Evolutionary conservation across 176 grass and related monocot genomes (phyloP), one percentile per base, ranked within the genome.

Genomic region (Ananas comosus): DNA sequence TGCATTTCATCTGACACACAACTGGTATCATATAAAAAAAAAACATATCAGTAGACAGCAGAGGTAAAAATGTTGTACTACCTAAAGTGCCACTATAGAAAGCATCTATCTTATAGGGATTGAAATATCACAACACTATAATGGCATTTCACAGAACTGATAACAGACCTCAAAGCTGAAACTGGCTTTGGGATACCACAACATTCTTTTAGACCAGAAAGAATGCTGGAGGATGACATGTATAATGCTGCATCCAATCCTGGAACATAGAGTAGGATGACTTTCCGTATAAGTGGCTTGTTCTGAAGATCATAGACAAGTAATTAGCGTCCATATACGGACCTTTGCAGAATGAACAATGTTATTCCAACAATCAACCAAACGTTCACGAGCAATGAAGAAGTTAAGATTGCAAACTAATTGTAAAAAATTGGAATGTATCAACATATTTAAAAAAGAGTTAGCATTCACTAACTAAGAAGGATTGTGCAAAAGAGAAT

Each of bases 241-340:
- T 92, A 97, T 49, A 97, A 81, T 64, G 86, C 82, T 53, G 94
- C 94, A 85, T 97, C 89, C 25, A 97, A 80, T 53, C 94, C 94
- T 74, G 94, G 94, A 77, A 97, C 75, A 76, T 92, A 92, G 61
- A 97, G 72, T 70, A 92, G 89, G 63, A 85, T 49, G 64, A 90
- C 89, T 78, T 92, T 97, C 11, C 76, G 79, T 85, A 92, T 90
- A 77, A 97, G 88, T 75, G 89, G 94, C 70, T 92, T 97, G 78
- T 97, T 97, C 94, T 97, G 86, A 53, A 64, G 52, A 75, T 50
- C 28, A 77, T 21, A 61, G 61, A 59, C 19, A 69, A 63, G 29
- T 61, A 29, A 66, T 76, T 52, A 65, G 50, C 42, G 14, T n/a
- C 67, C 16, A 25, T 67, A 23, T n/a, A 19, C 8, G 53, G 25